A percentile compares a stretch with the other conserved stretches of the same genome.
These are phyloP conservation scores for Ramaria rubella DNA, from an alignment of 768 basidiomycete species.

Conservation along the genomic window DNA sequence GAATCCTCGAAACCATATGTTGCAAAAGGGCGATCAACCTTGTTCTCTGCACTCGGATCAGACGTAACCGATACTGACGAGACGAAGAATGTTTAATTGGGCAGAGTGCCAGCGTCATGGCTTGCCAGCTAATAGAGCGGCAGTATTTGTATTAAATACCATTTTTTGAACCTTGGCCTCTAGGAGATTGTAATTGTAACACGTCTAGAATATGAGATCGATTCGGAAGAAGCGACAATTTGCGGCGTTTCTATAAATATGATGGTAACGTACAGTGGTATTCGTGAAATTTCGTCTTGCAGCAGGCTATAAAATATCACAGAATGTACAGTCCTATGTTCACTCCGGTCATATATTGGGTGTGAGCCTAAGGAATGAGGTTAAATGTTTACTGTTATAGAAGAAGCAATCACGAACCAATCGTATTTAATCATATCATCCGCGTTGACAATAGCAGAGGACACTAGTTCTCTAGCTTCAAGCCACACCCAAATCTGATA, in stretches of 20 bases:
- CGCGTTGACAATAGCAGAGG: constrained; percentile 67
- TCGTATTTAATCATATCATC: constrained; percentile 87
- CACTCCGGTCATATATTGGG: constrained; percentile 21
- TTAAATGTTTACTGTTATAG: constrained; percentile 8
- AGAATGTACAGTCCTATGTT: not conserved
- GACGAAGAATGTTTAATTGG: not conserved
- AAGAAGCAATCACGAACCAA: constrained; percentile 47
- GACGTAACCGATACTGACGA: not conserved
- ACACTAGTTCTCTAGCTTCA: constrained; percentile 84
- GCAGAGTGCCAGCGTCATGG: too few relatives aligned
- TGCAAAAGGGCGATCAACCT: constrained; percentile 9
- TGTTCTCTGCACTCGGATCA: not conserved
- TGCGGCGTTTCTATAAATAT: too few relatives aligned
- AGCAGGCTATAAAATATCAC: not conserved
- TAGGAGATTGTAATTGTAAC: too few relatives aligned
- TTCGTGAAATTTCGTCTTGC: too few relatives aligned
- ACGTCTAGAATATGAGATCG: too few relatives aligned
- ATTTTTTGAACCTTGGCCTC: too few relatives aligned
- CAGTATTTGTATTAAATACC: too few relatives aligned
- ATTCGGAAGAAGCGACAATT: too few relatives aligned
- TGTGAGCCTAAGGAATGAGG: constrained; percentile 20
- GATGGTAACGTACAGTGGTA: too few relatives aligned
- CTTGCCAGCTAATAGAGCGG: too few relatives aligned
- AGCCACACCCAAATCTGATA: constrained; percentile 85
- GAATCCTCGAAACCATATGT: constrained; percentile 17